phyloP scores from a whole-genome alignment of 306 rosid species.

The Vigna trinervia region DNA sequence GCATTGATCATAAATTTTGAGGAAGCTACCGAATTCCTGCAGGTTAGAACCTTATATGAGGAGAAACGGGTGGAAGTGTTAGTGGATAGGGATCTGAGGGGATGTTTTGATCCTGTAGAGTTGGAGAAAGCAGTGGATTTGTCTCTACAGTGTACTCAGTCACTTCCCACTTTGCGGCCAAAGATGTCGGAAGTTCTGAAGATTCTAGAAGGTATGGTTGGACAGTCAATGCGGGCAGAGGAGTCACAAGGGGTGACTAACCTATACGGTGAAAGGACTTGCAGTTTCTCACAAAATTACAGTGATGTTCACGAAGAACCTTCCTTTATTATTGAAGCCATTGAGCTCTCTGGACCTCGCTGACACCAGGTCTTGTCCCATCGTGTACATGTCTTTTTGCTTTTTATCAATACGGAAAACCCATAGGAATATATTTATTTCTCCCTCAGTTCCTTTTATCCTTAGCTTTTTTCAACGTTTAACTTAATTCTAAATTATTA shows the following conservation, averaged over 20 bases:
- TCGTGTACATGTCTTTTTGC: conserved; percentile 57
- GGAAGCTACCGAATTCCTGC: conserved; percentile 40
- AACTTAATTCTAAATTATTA: conserved; percentile 1
- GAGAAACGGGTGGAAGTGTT: conserved; percentile 77
- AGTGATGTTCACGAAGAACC: conserved; percentile 73
- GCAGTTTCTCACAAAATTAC: conserved; percentile 69
- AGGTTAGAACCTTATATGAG: conserved; percentile 77
- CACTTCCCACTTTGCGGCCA: conserved; percentile 82
- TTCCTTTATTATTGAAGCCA: conserved; percentile 85
- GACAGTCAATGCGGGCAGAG: conserved; percentile 57
- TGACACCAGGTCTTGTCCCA: conserved; percentile 45
- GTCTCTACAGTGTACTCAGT: conserved; percentile 81
- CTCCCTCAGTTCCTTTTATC: conserved; percentile 1
- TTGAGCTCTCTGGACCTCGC: conserved; percentile 96
- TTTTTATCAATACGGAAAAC: conserved; percentile 34
- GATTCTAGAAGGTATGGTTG: conserved; percentile 80
- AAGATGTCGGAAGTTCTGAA: conserved; percentile 85
- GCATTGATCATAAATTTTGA: not conserved
- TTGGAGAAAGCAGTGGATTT: conserved; percentile 72
- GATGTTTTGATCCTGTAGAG: conserved; percentile 78
- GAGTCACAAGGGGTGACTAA: conserved; percentile 63
- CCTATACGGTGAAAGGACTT: conserved; percentile 61
- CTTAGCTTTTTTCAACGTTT: not conserved
- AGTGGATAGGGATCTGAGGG: conserved; percentile 83
- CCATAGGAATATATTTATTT: conserved; percentile 26